Evolutionary conservation across 148 eudicot genomes (phyloP).

Genomic region (Limonium bicolor): DNA sequence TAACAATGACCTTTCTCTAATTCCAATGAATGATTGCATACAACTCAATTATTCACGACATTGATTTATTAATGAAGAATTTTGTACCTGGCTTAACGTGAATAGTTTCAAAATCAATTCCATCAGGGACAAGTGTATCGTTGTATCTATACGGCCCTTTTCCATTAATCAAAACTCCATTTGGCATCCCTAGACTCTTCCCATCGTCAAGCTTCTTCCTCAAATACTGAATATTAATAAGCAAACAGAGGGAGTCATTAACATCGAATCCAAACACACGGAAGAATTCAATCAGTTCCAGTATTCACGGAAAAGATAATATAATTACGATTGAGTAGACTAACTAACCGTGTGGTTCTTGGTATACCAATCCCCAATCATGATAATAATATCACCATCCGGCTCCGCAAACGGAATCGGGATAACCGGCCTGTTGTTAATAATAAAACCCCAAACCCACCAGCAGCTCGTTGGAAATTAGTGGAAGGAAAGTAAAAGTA

Average conservation of each 20-base stretch:
- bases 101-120: slow-evolving; percentile 75
- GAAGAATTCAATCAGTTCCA: not conserved
- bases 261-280: not conserved
- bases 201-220: slow-evolving; percentile 69
- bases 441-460: slow-evolving; percentile 71
- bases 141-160: slow-evolving; percentile 91
- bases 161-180: slow-evolving; percentile 93
- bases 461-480: slow-evolving; percentile 81
- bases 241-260: not conserved
- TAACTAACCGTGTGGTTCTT: slow-evolving; percentile 70
- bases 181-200: slow-evolving; percentile 84
- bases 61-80: too few relatives aligned
- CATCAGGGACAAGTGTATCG: slow-evolving; percentile 74
- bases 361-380: slow-evolving; percentile 93
- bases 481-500: slow-evolving; percentile 88
- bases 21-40: too few relatives aligned
- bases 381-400: slow-evolving; percentile 44
- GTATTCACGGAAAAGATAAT: not conserved
- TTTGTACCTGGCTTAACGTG: slow-evolving; percentile 71
- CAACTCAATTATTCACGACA: too few relatives aligned
- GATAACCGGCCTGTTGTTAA: slow-evolving; percentile 48
- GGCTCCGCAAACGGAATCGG: slow-evolving; percentile 81
- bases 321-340: slow-evolving; percentile 3
- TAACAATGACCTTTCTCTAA: too few relatives aligned
- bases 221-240: slow-evolving; percentile 38